Base-by-base conservation (phyloP, 148 eudicot species). In the Cornus kousa region DNA sequence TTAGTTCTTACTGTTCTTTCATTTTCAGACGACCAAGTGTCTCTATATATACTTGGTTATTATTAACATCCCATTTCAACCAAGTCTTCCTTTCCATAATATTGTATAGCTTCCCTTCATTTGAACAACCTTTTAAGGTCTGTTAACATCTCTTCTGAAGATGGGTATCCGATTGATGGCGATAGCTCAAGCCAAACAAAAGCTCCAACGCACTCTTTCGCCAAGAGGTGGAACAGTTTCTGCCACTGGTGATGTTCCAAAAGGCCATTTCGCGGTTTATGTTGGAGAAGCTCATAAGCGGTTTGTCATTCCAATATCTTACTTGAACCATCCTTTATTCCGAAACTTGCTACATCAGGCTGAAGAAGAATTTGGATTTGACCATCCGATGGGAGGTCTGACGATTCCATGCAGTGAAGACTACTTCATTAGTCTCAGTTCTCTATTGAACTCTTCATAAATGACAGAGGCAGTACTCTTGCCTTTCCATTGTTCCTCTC, bases 361-460 rank as follows among this genome's bases (percentile, higher is more conserved):
- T 6, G 48, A 43, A 43, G 48, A 43, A 43, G 87, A 17, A 16
- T 53, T 53, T 59, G 78, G 87, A 16, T 85, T 79, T 24, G 67
- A 82, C n/a, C 85, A 85, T 73, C 82, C 84, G 1, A 85, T 82
- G 85, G 86, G 86, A 71, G 87, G 87, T 28, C 75, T 84, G 39
- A 80, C 83, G 7, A 74, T 83, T 40, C 87, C 84, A 43, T 81
- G 87, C 68, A 22, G 46, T 65, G 87, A 84, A 76, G 84, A 75
- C 39, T 81, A 79, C 68, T 81, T 84, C 46, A 14, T 20, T 22
- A 73, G 72, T 55, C 62, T 84, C n/a, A 78, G 55, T 66, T 62
- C 66, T 62, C 66, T 17, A 5, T 62, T 62, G 1, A 62, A 20
- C 20, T 62, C 66, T 62, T 62, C 66, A 62, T 62, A n/a, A 62